Conservation (phyloP, 2,329 filamentous ascomycete genomes). For the Botrytis pseudocinerea region DNA sequence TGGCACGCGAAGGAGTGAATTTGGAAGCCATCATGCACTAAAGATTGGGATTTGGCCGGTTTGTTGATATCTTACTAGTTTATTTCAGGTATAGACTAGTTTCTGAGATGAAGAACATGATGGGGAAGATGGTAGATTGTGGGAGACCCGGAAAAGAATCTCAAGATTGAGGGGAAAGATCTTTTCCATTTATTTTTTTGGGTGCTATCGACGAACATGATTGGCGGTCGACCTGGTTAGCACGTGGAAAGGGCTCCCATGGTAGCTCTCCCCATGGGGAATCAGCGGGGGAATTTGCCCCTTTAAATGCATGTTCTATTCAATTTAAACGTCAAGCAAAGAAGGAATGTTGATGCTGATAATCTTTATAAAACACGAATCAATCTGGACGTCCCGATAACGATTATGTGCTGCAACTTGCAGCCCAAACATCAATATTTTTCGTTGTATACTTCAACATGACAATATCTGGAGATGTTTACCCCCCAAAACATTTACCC, state of each 20-base stretch:
- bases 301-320: neutral
- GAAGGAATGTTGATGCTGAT: neutral
- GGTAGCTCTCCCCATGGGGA: slow-evolving; percentile 17
- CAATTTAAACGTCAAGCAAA: neutral
- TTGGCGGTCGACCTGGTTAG: neutral
- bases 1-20: neutral
- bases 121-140: neutral
- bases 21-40: neutral
- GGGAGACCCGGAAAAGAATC: neutral
- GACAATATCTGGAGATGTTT: neutral
- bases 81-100: neutral
- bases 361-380: neutral
- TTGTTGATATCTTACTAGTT: neutral
- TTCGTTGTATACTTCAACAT: neutral
- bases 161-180: slow-evolving; percentile 10
- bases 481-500: slow-evolving; percentile 4
- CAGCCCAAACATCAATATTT: neutral
- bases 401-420: neutral
- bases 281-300: neutral
- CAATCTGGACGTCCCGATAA: neutral
- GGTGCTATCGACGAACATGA: neutral
- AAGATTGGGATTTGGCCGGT: neutral
- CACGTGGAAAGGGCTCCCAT: neutral
- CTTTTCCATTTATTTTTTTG: neutral
- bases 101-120: neutral